Percentiles rank a stretch among this genome's conserved stretches.
These are phyloP conservation scores for Geotrichum siamense DNA, from an alignment of 1,139 yeast species.

Conservation along the genomic window DNA sequence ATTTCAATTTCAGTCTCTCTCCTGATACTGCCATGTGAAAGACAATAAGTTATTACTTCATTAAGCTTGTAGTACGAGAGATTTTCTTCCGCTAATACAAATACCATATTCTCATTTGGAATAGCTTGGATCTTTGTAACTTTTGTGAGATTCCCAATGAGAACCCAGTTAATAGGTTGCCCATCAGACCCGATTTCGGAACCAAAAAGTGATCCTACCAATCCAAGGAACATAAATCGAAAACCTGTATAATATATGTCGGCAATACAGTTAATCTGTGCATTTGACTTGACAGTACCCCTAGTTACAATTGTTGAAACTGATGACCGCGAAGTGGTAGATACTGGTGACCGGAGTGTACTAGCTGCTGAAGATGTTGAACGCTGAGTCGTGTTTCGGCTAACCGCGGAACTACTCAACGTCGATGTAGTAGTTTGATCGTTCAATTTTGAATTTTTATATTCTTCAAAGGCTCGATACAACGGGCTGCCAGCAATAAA, in stretches of 20 bases:
- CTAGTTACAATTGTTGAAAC: not conserved
- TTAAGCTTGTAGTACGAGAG: conserved; percentile 12
- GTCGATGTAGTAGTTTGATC: too few species aligned
- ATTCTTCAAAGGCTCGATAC: conserved; percentile 4
- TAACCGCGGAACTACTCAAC: not conserved
- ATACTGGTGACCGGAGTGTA: not conserved
- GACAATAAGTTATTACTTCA: conserved; percentile 8
- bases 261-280: conserved; percentile 10
- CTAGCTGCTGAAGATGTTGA: not conserved
- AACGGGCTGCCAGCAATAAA: conserved; percentile 8
- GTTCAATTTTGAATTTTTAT: not conserved
- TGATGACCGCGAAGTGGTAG: not conserved
- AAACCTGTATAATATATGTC: conserved; percentile 9
- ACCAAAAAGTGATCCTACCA: conserved; percentile 11
- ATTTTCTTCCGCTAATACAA: conserved; percentile 9
- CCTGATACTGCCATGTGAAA: conserved; percentile 10
- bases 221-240: conserved; percentile 12
- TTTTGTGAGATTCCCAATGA: conserved; percentile 2
- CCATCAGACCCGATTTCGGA: conserved; percentile 9
- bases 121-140: conserved; percentile 16
- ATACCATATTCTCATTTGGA: conserved; percentile 12
- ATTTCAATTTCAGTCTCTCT: conserved; percentile 9
- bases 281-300: conserved; percentile 2
- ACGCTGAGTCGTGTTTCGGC: not conserved
- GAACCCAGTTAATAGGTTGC: conserved; percentile 13